Evolutionary conservation across 2,329 filamentous ascomycete species (phyloP).

Genomic region (Neoscytalidium dimidiatum): DNA sequence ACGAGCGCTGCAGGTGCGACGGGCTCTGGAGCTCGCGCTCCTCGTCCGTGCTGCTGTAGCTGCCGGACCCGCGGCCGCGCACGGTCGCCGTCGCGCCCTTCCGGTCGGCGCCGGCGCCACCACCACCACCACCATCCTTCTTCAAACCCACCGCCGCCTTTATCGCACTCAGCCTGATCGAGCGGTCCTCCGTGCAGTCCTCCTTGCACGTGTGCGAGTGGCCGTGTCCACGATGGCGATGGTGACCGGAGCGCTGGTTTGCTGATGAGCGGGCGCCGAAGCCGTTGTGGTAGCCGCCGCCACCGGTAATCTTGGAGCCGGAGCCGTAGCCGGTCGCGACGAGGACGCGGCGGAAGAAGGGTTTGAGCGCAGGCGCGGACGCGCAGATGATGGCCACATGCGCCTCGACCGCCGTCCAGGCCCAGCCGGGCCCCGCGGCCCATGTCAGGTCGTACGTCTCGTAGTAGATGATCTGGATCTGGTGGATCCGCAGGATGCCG

Average conservation of each 20-base stretch:
- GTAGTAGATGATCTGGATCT: slow-evolving; percentile 35
- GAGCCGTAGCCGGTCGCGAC: background rate
- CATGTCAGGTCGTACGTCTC: slow-evolving; percentile 44
- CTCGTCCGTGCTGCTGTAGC: background rate
- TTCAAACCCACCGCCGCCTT: background rate
- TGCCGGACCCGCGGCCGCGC: background rate
- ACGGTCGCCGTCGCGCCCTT: background rate
- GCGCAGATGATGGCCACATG: slow-evolving; percentile 47
- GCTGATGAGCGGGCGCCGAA: no score
- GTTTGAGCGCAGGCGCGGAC: slow-evolving; percentile 45
- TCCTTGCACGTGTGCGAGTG: background rate
- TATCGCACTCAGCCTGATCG: background rate
- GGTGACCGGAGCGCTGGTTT: no score
- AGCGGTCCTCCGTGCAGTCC: background rate
- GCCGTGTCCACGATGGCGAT: background rate
- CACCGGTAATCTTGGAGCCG: background rate
- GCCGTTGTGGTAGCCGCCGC: no score
- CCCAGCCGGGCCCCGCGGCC: slow-evolving; percentile 41
- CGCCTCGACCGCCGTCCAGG: slow-evolving; percentile 45
- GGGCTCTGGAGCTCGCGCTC: background rate
- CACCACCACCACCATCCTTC: no score
- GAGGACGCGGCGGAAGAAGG: slow-evolving; percentile 33
- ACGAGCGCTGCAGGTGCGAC: background rate
- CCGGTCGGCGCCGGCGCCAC: no score
- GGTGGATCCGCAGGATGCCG: slow-evolving; percentile 41